Evolutionary conservation across 352 stramenopile genomes (phyloP), one percentile per base, ranked within the genome.

Genomic region (Globisporangium nunn): DNA sequence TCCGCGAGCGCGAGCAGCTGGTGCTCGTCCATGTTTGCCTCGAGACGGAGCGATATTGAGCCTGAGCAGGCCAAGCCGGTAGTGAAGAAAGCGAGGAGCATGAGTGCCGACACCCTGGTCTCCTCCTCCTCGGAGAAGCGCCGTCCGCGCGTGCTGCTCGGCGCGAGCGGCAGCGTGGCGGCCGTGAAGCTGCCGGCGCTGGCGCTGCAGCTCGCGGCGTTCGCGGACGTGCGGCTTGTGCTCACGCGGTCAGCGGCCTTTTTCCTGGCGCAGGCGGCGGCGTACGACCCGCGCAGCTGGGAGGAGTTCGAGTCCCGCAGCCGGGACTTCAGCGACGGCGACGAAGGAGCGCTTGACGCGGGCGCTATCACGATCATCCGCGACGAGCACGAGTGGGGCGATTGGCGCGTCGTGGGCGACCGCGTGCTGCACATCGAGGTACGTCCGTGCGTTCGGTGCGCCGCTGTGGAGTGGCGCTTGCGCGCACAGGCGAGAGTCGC

Each of bases 391-490:
- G 88, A 97, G 63, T 97, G 88, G 88, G 50, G 61, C 18, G 59
- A 62, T 29, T 97, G 90, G 84, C 76, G 80, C 39, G 68, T 86
- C 8, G 75, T 93, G 1, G 82, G 87, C 2, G 86, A 97, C 54
- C 72, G 63, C 6, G 85, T 97, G 35, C 63, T 91, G 3, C 88
- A 97, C 71, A 96, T 97, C 63, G 80, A 96, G 52, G 84, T 96
- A 45, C 50, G 23, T 23, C 23, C 23, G 23, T 23, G 23, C 23
- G 23, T 23, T 23, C 23, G 23, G 23, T 23, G 23, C 23, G 23
- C 23, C 23, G 23, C 1, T 23, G 23, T 23, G 23, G 23, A 23
- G 23, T 23, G 23, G 1, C 45, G n/a, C 0, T 47, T 29, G 43
- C 14, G 23, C 15, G 28, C 17, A 2, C 7, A 35, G 7, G 31